phyloP scores from a whole-genome alignment of 163 green algal species.

The Scenedesmus sp. region DNA sequence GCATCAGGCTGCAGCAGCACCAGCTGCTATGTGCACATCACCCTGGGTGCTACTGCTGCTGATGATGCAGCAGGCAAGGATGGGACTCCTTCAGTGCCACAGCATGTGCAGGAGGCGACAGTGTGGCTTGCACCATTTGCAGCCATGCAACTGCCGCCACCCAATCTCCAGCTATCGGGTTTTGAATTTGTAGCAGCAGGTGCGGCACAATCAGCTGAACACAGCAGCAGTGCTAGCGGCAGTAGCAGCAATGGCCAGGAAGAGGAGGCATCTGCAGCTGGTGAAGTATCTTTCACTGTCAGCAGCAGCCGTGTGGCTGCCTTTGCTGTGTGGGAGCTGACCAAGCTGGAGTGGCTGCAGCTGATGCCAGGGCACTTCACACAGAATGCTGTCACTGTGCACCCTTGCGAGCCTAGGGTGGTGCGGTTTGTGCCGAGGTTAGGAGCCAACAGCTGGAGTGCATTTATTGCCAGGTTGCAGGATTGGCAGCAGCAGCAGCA shows the following conservation, averaged over 20 bases:
- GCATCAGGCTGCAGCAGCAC: slow-evolving; percentile 10
- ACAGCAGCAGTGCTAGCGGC: background rate
- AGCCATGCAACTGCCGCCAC: background rate
- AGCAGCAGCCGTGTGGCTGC: slow-evolving; percentile 11
- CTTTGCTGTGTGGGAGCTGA: slow-evolving; percentile 35
- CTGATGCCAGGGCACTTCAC: slow-evolving; percentile 38
- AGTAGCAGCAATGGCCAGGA: background rate
- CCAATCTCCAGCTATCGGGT: background rate
- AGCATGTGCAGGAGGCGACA: background rate
- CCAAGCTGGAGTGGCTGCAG: background rate
- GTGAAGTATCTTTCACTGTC: slow-evolving; percentile 15
- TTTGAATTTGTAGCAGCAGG: background rate
- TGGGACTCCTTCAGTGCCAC: too few relatives aligned
- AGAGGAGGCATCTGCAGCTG: background rate
- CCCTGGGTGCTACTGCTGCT: background rate
- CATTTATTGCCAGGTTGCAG: background rate
- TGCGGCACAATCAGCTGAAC: background rate
- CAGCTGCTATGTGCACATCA: slow-evolving; percentile 35
- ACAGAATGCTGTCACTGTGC: slow-evolving; percentile 42
- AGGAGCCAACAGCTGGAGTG: background rate
- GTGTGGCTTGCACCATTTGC: slow-evolving; percentile 27
- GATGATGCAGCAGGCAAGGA: background rate
- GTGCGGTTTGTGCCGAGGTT: slow-evolving; percentile 11
- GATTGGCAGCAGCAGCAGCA: background rate
- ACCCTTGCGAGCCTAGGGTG: slow-evolving; percentile 37